A percentile compares a stretch with the other conserved stretches of the same genome.
Evolutionary conservation across 2,329 filamentous ascomycete genomes (phyloP).

Genomic region (Botryotinia globosa): DNA sequence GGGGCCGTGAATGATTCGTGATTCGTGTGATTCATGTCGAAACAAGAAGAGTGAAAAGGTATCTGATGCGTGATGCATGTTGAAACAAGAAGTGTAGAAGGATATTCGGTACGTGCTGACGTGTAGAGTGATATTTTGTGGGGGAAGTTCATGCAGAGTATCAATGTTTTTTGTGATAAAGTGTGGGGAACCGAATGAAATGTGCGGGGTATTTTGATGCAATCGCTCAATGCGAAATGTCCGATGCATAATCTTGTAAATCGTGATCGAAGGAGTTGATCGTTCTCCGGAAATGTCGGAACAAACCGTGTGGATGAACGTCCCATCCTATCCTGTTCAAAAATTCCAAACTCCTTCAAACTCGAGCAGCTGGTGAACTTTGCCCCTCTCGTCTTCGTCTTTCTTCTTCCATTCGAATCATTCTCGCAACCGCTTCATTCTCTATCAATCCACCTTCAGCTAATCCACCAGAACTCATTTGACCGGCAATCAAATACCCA

Average conservation of each 20-base stretch:
- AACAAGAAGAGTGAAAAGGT: background rate
- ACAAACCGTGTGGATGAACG: background rate
- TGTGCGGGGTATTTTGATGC: background rate
- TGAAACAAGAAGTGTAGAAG: background rate
- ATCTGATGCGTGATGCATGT: background rate
- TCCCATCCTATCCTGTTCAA: background rate
- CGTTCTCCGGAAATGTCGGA: background rate
- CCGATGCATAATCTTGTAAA: background rate
- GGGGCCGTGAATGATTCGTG: constrained; percentile 1
- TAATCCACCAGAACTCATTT: constrained; percentile 12
- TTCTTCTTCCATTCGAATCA: constrained; percentile 18
- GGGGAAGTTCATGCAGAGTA: constrained; percentile 4
- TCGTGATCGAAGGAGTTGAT: background rate
- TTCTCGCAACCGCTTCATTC: constrained; percentile 16
- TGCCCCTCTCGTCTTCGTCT: constrained; percentile 18
- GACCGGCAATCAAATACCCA: constrained; percentile 33
- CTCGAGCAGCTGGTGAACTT: constrained; percentile 16
- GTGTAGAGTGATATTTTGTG: background rate
- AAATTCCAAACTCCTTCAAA: background rate
- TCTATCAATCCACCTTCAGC: constrained; percentile 16
- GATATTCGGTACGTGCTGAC: background rate
- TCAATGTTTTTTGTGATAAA: background rate
- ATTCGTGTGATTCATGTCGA: background rate
- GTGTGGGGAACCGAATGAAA: background rate
- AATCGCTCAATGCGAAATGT: background rate